phyloP scores from a whole-genome alignment of 2,329 filamentous ascomycete genomes.

The Talaromyces albobiverticillius region DNA sequence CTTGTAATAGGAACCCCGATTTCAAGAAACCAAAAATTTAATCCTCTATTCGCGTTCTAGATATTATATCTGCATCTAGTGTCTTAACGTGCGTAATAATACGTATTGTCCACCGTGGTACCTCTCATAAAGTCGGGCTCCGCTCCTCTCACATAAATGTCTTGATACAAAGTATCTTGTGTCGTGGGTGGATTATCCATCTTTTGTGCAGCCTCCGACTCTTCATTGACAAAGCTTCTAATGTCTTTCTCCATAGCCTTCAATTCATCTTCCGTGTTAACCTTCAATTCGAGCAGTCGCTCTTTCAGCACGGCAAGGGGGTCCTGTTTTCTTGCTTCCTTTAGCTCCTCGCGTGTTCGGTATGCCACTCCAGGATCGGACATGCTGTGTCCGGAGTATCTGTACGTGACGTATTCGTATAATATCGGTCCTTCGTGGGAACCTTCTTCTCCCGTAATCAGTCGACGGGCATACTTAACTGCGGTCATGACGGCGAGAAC shows the following conservation, averaged over 20 bases:
- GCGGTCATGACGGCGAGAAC: slow-evolving; percentile 91
- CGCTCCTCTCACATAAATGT: slow-evolving; percentile 79
- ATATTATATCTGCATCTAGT: too few species aligned
- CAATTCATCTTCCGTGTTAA: slow-evolving; percentile 82
- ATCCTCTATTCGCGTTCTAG: too few species aligned
- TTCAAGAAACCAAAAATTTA: too few species aligned
- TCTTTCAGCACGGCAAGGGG: slow-evolving; percentile 92
- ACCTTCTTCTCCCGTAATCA: slow-evolving; percentile 59
- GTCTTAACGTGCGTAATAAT: slow-evolving; percentile 48
- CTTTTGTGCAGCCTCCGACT: slow-evolving; percentile 80
- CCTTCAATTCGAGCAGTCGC: slow-evolving; percentile 87
- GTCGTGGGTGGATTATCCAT: slow-evolving; percentile 75
- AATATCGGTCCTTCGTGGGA: slow-evolving; percentile 76
- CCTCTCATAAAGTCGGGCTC: slow-evolving; percentile 82
- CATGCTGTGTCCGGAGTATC: slow-evolving; percentile 97
- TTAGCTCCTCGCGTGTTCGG: slow-evolving; percentile 93
- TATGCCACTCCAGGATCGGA: slow-evolving; percentile 96
- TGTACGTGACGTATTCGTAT: slow-evolving; percentile 94
- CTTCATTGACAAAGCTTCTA: slow-evolving; percentile 72
- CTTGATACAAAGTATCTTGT: slow-evolving; percentile 80
- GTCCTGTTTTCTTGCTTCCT: slow-evolving; percentile 94
- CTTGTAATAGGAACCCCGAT: too few species aligned
- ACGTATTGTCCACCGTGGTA: slow-evolving; percentile 80
- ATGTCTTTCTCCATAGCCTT: slow-evolving; percentile 91
- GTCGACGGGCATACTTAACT: slow-evolving; percentile 84